Conservation (phyloP, 2,329 filamentous ascomycete genomes). For the Fusarium brachygibbosum region DNA sequence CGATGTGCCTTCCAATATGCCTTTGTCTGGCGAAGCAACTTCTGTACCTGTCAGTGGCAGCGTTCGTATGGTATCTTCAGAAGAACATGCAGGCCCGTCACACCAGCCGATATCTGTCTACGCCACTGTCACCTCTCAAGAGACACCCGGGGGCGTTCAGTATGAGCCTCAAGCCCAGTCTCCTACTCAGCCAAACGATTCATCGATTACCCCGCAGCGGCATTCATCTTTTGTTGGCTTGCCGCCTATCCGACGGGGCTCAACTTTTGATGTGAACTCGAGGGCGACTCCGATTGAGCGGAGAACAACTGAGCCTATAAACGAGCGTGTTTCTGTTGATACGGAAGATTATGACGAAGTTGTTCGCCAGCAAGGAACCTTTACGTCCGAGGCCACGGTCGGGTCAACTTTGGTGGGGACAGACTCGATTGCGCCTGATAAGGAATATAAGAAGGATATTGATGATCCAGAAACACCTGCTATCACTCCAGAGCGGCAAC, state of each 20-base stretch:
- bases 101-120: slow-evolving; percentile 24
- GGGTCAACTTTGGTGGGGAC: slow-evolving; percentile 41
- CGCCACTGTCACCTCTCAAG: slow-evolving; percentile 6
- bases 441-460: slow-evolving; percentile 36
- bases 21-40: slow-evolving; percentile 21
- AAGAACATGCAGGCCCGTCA: slow-evolving; percentile 14
- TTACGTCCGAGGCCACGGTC: slow-evolving; percentile 40
- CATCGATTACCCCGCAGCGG: slow-evolving; percentile 54
- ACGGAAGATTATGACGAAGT: slow-evolving; percentile 48
- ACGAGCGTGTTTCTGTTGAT: slow-evolving; percentile 52
- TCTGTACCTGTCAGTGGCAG: slow-evolving; percentile 33
- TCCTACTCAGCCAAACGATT: slow-evolving; percentile 17
- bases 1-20: slow-evolving; percentile 24
- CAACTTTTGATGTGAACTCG: slow-evolving; percentile 64
- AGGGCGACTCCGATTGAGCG: slow-evolving; percentile 52
- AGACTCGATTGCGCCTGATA: slow-evolving; percentile 33
- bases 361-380: slow-evolving; percentile 36
- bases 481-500: slow-evolving; percentile 17
- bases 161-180: slow-evolving; percentile 26
- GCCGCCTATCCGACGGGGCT: slow-evolving; percentile 70
- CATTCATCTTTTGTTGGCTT: slow-evolving; percentile 68
- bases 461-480: slow-evolving; percentile 14
- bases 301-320: slow-evolving; percentile 53
- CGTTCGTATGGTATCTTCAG: slow-evolving; percentile 45
- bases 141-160: background rate